Evolutionary conservation across 192 early-diverging fungal genomes (phyloP).

Genomic region (Helicostylum pulchrum): DNA sequence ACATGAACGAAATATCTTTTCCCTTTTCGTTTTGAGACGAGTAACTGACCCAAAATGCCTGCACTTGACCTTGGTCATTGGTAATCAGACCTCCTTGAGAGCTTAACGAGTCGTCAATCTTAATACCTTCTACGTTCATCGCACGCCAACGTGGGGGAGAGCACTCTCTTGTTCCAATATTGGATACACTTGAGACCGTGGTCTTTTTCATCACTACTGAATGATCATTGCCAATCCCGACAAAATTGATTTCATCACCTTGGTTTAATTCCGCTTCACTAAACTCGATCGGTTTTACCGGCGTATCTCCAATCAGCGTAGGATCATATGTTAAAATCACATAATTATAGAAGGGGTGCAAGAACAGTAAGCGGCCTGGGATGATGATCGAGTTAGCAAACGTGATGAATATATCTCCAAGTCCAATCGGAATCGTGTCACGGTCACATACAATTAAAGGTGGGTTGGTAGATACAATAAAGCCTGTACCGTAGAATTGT

Average conservation of each 20-base stretch:
- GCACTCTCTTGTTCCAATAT: conserved; percentile 67
- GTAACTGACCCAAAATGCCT: conserved; percentile 67
- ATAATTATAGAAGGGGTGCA: conserved; percentile 90
- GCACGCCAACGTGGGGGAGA: conserved; percentile 62
- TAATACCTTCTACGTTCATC: conserved; percentile 59
- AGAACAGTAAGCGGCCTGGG: conserved; percentile 74
- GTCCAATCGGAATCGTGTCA: conserved; percentile 71
- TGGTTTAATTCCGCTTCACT: conserved; percentile 57
- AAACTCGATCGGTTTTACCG: conserved; percentile 60
- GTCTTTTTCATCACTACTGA: conserved; percentile 61
- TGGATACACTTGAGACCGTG: conserved; percentile 53
- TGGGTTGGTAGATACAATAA: conserved; percentile 72
- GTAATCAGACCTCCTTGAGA: conserved; percentile 70
- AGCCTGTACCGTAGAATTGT: conserved; percentile 69
- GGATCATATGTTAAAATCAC: conserved; percentile 82
- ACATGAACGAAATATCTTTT: conserved; percentile 65
- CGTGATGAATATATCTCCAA: conserved; percentile 79
- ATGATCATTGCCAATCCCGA: conserved; percentile 53
- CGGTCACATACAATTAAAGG: conserved; percentile 83
- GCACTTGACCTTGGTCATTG: conserved; percentile 51
- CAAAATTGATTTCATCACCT: conserved; percentile 58
- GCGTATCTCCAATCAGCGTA: conserved; percentile 66
- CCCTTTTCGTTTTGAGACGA: conserved; percentile 66
- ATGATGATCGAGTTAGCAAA: conserved; percentile 88
- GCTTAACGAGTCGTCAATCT: conserved; percentile 62